These are phyloP conservation scores for Arthroderma sp. DNA, from an alignment of 2,329 filamentous ascomycete genomes.

Conservation along the genomic window DNA sequence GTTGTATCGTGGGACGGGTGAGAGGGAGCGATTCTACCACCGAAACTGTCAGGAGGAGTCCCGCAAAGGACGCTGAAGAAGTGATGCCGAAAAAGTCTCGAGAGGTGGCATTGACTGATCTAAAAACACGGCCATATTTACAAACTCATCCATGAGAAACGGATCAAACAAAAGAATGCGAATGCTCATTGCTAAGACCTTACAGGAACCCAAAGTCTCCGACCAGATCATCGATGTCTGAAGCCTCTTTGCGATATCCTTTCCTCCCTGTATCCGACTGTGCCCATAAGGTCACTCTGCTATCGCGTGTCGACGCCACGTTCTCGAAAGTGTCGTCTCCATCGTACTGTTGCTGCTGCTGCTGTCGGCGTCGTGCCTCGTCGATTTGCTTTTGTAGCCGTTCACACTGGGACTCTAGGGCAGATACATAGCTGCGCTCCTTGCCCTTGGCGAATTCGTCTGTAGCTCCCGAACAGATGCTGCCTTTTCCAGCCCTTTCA, in stretches of 20 bases:
- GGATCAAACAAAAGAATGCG: too few species aligned
- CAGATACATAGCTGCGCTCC: constrained; percentile 91
- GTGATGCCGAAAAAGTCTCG: constrained; percentile 84
- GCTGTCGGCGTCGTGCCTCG: constrained; percentile 32
- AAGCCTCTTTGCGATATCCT: constrained; percentile 50
- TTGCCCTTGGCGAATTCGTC: constrained; percentile 94
- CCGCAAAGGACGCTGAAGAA: constrained; percentile 82
- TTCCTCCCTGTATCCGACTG: neutral
- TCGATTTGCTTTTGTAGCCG: constrained; percentile 66
- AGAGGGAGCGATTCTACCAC: constrained; percentile 59
- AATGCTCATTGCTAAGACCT: constrained; percentile 20
- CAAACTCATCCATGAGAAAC: too few species aligned
- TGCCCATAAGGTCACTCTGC: neutral
- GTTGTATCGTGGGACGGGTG: constrained; percentile 36
- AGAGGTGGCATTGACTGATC: constrained; percentile 86
- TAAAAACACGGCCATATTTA: constrained; percentile 21
- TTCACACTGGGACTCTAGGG: constrained; percentile 81
- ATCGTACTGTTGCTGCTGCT: neutral
- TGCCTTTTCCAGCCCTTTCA: constrained; percentile 74
- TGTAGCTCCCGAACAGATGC: constrained; percentile 83
- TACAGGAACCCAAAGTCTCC: constrained; percentile 88
- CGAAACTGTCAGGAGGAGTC: constrained; percentile 72
- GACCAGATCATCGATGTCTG: constrained; percentile 79
- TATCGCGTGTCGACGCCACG: constrained; percentile 21
- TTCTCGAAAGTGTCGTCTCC: constrained; percentile 8